Evolutionary conservation across 208 protist genomes (phyloP), one percentile per base, ranked within the genome.

Genomic region (Acanthamoeba triangularis): DNA sequence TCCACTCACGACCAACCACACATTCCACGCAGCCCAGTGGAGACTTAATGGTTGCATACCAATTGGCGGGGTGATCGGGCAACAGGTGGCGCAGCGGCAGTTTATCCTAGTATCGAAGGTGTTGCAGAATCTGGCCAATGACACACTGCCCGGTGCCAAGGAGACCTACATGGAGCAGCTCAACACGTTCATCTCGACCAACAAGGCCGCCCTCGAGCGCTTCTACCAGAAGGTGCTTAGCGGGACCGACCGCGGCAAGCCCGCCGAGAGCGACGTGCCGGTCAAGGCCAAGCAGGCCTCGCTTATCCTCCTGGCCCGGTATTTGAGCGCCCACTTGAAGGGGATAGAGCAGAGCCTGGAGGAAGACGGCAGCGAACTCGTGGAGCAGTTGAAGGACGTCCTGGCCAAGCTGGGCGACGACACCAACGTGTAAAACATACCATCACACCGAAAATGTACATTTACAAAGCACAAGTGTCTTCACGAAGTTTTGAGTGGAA

Each of bases 101-200:
- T 28, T 90, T 11, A 88, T 95, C 33, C 28, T 95, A 20, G 52
- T 94, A n/a, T 28, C 92, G 7, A 95, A 95, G 44, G 78, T 88
- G 6, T 54, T 95, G 3, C 92, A 95, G 47, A 95, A 95, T 18
- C 92, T 95, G 63, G 92, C 92, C 61, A 95, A 95, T 41, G 52
- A 90, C 78, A 95, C 92, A 0, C 3, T 95, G 28, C 92, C 92
- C 33, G 92, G 92, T 11, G 61, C 37, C 2, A 95, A 95, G 56
- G 92, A 95, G 59, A n/a, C n/a, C n/a, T n/a, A n/a, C 41, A 44
- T 44, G 41, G 41, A 44, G 41, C 41, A 44, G 41, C 41, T 44
- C 41, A 44, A 44, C 41, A 44, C 41, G 41, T 44, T 44, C 41
- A 56, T 56, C 52, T 11, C 52, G 1, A 56, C 52, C 52, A 56